Evolutionary conservation across 768 basidiomycete genomes (phyloP).

Genomic region (Mycena vitilis): DNA sequence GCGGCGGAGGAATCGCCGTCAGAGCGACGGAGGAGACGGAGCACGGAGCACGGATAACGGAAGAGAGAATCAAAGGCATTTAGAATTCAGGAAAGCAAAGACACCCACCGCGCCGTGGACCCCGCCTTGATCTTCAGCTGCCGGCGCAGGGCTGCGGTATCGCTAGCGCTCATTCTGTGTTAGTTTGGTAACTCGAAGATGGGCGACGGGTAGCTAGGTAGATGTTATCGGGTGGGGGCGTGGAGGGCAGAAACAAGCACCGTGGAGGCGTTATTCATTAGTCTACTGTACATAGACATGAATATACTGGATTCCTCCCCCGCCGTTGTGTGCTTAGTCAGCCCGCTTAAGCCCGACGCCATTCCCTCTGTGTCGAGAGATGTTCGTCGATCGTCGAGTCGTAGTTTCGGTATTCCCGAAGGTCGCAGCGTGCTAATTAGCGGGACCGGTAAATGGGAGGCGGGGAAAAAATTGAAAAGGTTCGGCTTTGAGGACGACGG

Average conservation of each 20-base stretch:
- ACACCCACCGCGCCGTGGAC: slow-evolving; percentile 69
- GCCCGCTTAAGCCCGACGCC: no score
- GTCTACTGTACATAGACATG: no score
- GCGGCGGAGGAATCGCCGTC: background rate
- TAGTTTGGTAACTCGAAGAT: background rate
- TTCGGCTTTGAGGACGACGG: no score
- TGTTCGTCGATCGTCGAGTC: no score
- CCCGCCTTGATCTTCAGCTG: slow-evolving; percentile 86
- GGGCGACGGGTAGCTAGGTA: background rate
- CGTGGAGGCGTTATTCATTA: no score
- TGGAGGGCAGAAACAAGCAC: background rate
- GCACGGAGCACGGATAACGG: background rate
- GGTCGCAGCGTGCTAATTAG: no score
- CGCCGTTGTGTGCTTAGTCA: no score
- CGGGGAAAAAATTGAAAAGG: no score
- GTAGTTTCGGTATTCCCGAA: no score
- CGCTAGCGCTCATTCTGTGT: slow-evolving; percentile 57
- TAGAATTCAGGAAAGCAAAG: background rate
- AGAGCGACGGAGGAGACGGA: background rate
- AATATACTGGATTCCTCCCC: no score
- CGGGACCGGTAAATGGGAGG: no score
- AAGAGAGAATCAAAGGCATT: background rate
- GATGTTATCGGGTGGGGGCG: slow-evolving; percentile 24
- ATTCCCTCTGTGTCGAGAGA: no score
- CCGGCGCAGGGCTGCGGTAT: slow-evolving; percentile 60